Percentiles rank a stretch among this genome's conserved stretches.
These are phyloP conservation scores for Carex pumila DNA, from an alignment of 176 grass and related monocot genomes.

Conservation along the genomic window DNA sequence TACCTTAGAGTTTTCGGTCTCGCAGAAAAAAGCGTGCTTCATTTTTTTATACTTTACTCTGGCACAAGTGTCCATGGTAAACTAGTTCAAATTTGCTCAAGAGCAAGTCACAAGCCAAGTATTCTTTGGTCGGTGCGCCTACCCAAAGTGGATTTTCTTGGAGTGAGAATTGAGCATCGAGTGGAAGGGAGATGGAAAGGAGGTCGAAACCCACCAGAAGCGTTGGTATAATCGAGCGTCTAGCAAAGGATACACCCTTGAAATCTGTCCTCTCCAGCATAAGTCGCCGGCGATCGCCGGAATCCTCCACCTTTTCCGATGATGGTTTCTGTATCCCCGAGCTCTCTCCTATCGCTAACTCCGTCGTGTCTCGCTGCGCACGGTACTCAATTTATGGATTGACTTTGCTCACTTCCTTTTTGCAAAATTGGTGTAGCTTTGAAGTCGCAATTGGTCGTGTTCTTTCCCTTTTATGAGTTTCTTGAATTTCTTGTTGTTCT, in stretches of 20 bases:
- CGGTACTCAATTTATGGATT: constrained; percentile 28
- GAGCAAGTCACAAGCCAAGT: not conserved
- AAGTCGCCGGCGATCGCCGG: constrained; percentile 9
- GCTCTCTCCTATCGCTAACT: constrained; percentile 61
- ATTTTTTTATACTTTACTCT: not conserved
- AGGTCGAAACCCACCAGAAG: not conserved
- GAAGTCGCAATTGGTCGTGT: not conserved
- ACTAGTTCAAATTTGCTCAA: not conserved
- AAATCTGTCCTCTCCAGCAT: not conserved
- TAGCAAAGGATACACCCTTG: not conserved
- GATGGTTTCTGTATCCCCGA: constrained; percentile 26
- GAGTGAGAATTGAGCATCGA: not conserved
- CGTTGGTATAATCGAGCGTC: not conserved
- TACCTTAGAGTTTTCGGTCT: too few relatives aligned
- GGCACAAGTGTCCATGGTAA: not conserved
- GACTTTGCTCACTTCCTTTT: not conserved
- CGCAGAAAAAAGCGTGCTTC: not conserved
- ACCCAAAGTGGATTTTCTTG: not conserved
- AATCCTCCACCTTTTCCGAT: constrained; percentile 8
- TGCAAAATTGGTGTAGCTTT: not conserved
- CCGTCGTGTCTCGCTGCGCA: constrained; percentile 64
- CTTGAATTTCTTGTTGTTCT: not conserved
- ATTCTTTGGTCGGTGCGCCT: not conserved
- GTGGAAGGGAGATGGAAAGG: not conserved
- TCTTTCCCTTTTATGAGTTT: not conserved